phyloP scores from a whole-genome alignment of 108 stramenopile species.

The Cyclostephanos tholiformis region DNA sequence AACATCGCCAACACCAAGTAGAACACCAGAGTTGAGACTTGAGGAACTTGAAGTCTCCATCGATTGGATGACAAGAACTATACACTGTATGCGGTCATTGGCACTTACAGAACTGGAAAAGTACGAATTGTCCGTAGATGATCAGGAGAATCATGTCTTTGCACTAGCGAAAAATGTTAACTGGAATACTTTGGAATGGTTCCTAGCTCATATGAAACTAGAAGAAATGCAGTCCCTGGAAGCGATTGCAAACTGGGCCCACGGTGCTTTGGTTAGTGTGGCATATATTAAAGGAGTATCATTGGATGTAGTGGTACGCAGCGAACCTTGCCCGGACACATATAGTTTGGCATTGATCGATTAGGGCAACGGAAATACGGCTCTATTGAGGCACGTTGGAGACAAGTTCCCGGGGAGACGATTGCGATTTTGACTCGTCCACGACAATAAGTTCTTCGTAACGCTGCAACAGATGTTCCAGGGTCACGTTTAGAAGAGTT shows the following conservation, averaged over 20 bases:
- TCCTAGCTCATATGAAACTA: constrained; percentile 9
- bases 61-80: constrained; percentile 16
- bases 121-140: neutral
- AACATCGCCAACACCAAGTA: neutral
- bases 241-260: constrained; percentile 19
- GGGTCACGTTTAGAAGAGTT: too few species aligned
- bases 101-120: neutral
- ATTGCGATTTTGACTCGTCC: too few species aligned
- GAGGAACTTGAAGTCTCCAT: constrained; percentile 17
- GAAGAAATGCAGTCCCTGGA: constrained; percentile 22
- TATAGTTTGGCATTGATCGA: neutral
- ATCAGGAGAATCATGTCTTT: constrained; percentile 2
- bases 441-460: too few species aligned
- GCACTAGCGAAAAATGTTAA: neutral
- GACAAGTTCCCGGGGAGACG: too few species aligned
- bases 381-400: too few species aligned
- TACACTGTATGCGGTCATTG: constrained; percentile 15
- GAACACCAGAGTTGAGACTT: constrained; percentile 12
- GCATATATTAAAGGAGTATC: constrained; percentile 10
- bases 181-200: constrained; percentile 6
- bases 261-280: constrained; percentile 11
- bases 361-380: neutral
- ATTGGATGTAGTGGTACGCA: neutral
- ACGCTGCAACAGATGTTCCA: too few species aligned
- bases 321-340: constrained; percentile 9